These are phyloP conservation scores for Xylaria telfairii DNA, from an alignment of 495 filamentous ascomycete species.

Conservation along the genomic window DNA sequence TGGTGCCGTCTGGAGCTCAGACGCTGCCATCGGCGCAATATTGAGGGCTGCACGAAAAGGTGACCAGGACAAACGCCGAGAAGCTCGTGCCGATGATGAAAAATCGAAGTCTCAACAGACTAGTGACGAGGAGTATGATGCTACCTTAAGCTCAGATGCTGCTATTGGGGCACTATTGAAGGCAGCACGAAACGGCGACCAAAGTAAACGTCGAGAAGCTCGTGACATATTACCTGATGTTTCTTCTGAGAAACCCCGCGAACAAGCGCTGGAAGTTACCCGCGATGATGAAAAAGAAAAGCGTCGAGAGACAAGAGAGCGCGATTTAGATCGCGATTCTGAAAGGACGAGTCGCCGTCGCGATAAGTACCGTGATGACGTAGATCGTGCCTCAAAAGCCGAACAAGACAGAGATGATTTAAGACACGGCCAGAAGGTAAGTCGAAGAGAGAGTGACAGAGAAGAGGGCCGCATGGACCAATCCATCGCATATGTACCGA, in stretches of 20 bases:
- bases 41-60: conserved; percentile 25
- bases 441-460: conserved; percentile 21
- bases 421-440: conserved; percentile 16
- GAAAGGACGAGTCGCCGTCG: conserved; percentile 32
- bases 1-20: conserved; percentile 49
- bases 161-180: conserved; percentile 44
- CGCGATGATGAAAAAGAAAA: conserved; percentile 26
- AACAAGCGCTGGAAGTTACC: conserved; percentile 29
- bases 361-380: conserved; percentile 31
- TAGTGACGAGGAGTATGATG: background rate
- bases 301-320: conserved; percentile 28
- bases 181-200: conserved; percentile 40
- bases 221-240: conserved; percentile 29
- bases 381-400: conserved; percentile 33
- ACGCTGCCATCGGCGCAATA: conserved; percentile 24
- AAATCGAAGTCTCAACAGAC: background rate
- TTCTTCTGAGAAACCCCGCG: conserved; percentile 48
- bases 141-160: conserved; percentile 30
- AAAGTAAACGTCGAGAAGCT: conserved; percentile 34
- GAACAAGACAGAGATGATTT: conserved; percentile 23
- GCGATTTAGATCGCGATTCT: conserved; percentile 30
- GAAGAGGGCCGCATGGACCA: conserved; percentile 24
- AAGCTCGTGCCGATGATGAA: conserved; percentile 32
- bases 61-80: conserved; percentile 39
- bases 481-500: conserved; percentile 6